A percentile compares a stretch with the other conserved stretches of the same genome.
Evolutionary conservation across 345 rosid genomes (phyloP).

Genomic region (Linum lewisii): DNA sequence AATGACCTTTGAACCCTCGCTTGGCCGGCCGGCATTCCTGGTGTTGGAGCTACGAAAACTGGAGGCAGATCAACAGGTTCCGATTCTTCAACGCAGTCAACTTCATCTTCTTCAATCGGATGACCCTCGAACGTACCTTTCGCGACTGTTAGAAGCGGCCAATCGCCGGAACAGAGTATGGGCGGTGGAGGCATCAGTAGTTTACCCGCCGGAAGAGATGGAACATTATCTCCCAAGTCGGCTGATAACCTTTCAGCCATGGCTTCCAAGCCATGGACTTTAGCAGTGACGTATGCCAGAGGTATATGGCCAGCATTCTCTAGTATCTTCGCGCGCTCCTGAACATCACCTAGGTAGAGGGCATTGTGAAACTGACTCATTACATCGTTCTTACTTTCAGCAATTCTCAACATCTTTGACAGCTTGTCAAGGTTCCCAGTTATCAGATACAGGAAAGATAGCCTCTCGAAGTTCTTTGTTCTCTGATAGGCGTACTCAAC

Average conservation of each 20-base stretch:
- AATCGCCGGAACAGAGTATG: slow-evolving; percentile 70
- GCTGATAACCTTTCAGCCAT: slow-evolving; percentile 58
- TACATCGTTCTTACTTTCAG: slow-evolving; percentile 81
- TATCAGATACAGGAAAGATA: slow-evolving; percentile 82
- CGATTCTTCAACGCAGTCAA: slow-evolving; percentile 82
- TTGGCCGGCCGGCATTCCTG: slow-evolving; percentile 81
- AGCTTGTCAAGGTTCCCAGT: slow-evolving; percentile 83
- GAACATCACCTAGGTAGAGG: slow-evolving; percentile 76
- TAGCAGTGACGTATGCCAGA: slow-evolving; percentile 77
- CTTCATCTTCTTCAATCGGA: slow-evolving; percentile 71
- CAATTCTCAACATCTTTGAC: slow-evolving; percentile 85
- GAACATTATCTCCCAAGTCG: slow-evolving; percentile 67
- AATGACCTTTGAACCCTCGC: slow-evolving; percentile 82
- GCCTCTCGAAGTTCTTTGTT: slow-evolving; percentile 94
- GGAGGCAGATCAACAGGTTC: slow-evolving; percentile 88
- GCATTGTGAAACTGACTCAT: slow-evolving; percentile 99
- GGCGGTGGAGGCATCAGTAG: slow-evolving; percentile 81
- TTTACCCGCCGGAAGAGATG: slow-evolving; percentile 65
- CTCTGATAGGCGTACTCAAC: slow-evolving; percentile 94
- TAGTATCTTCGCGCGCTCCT: slow-evolving; percentile 76
- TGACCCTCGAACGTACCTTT: slow-evolving; percentile 84
- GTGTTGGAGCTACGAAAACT: slow-evolving; percentile 71
- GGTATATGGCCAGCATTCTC: slow-evolving; percentile 88
- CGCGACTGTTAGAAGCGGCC: slow-evolving; percentile 96
- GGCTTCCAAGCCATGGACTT: slow-evolving; percentile 67